Percentiles rank a stretch among this genome's conserved stretches.
phyloP scores from a whole-genome alignment of 305 asterid species.

The Solanum chacoense region DNA sequence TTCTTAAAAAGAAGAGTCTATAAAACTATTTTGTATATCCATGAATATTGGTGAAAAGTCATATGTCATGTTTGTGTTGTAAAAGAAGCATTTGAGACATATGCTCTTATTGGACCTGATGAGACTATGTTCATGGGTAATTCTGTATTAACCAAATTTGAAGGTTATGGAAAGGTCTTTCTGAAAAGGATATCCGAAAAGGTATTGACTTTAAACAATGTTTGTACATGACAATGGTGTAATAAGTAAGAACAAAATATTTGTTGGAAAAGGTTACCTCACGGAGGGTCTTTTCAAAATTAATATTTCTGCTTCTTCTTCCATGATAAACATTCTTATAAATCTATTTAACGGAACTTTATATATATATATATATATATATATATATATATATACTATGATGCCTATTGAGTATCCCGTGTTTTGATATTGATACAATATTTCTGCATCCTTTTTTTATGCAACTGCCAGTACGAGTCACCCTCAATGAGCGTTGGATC shows the following conservation, averaged over 20 bases:
- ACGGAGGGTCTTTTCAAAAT: not conserved
- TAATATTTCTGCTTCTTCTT: not conserved
- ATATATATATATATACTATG: too few species aligned
- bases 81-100: not conserved
- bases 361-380: too few species aligned
- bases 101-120: not conserved
- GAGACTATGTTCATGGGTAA: not conserved
- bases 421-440: not conserved
- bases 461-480: not conserved
- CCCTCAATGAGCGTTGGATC: not conserved
- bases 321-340: not conserved
- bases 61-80: not conserved
- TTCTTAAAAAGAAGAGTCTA: not conserved
- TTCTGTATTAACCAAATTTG: not conserved
- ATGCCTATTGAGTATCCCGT: not conserved
- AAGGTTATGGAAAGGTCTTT: not conserved
- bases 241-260: not conserved
- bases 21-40: not conserved
- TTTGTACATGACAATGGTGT: not conserved
- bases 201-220: not conserved
- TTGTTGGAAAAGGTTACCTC: not conserved
- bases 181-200: not conserved
- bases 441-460: not conserved
- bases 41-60: not conserved
- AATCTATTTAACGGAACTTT: too few species aligned